phyloP scores from a whole-genome alignment of 352 stramenopile genomes.

The Phytophthora pinifolia region DNA sequence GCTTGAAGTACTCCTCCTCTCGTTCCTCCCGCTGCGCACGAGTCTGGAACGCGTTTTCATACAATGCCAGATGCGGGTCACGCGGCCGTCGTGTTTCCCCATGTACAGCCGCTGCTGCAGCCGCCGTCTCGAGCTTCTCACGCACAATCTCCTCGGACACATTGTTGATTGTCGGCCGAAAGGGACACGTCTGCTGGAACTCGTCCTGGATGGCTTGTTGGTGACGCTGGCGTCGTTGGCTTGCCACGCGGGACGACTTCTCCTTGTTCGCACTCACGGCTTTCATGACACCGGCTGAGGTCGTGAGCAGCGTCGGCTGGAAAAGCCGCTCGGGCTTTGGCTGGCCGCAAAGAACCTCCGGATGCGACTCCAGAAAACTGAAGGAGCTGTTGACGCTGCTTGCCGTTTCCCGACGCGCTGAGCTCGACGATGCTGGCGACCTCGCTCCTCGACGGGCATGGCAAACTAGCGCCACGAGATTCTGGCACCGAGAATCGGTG shows the following conservation, averaged over 20 bases:
- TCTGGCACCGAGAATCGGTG: slow-evolving; percentile 59
- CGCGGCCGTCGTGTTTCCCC: slow-evolving; percentile 31
- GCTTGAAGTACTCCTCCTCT: slow-evolving; percentile 56
- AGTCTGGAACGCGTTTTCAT: slow-evolving; percentile 66
- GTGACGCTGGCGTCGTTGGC: slow-evolving; percentile 44
- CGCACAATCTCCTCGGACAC: slow-evolving; percentile 74
- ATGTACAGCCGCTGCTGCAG: slow-evolving; percentile 18
- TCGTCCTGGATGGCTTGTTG: slow-evolving; percentile 63
- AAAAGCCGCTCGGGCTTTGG: slow-evolving; percentile 64
- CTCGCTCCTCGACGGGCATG: slow-evolving; percentile 5
- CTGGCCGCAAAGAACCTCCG: slow-evolving; percentile 53
- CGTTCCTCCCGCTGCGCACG: slow-evolving; percentile 40
- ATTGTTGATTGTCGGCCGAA: slow-evolving; percentile 72
- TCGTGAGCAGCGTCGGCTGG: slow-evolving; percentile 58
- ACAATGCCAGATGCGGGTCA: slow-evolving; percentile 64
- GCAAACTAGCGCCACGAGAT: slow-evolving; percentile 33
- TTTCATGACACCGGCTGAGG: slow-evolving; percentile 27
- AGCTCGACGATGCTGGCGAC: slow-evolving; percentile 10
- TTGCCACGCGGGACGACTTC: slow-evolving; percentile 33
- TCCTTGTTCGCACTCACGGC: slow-evolving; percentile 47
- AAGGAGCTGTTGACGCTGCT: slow-evolving; percentile 28
- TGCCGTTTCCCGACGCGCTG: slow-evolving; percentile 18
- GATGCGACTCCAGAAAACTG: slow-evolving; percentile 16
- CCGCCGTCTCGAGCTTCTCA: slow-evolving; percentile 59
- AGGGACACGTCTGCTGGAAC: slow-evolving; percentile 67